Evolutionary conservation across 73 alveolate genomes (phyloP).

Genomic region (Paramecium tetraurelia): DNA sequence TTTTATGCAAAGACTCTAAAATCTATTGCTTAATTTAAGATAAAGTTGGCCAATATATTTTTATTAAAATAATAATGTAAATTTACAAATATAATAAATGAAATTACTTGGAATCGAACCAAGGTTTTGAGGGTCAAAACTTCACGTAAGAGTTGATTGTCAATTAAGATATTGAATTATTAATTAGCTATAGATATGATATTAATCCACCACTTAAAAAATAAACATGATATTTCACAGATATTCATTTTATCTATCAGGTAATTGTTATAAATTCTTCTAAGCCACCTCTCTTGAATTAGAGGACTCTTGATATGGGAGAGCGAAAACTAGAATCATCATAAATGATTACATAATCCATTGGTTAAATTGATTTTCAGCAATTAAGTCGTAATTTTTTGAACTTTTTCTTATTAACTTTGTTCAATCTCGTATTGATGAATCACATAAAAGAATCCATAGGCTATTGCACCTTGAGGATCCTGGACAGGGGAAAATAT

Average conservation of each 20-base stretch:
- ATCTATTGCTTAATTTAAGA: neutral
- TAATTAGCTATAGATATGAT: too few relatives aligned
- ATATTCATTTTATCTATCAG: neutral
- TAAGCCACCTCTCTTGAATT: neutral
- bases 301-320: neutral
- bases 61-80: neutral
- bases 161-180: neutral
- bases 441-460: neutral
- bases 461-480: neutral
- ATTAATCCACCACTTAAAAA: too few relatives aligned
- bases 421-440: neutral
- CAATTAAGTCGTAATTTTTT: neutral
- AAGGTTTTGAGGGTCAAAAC: neutral
- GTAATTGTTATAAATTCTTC: neutral
- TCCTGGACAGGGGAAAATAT: conserved; percentile 32
- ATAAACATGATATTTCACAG: neutral
- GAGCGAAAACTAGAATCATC: neutral
- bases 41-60: neutral
- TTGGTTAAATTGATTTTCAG: conserved; percentile 1
- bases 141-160: neutral
- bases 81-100: neutral
- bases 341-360: neutral
- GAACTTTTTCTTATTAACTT: neutral
- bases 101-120: neutral
- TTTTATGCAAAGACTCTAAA: neutral